These are phyloP conservation scores for Aspergillus olivimuriae DNA, from an alignment of 495 filamentous ascomycete species.

Conservation along the genomic window DNA sequence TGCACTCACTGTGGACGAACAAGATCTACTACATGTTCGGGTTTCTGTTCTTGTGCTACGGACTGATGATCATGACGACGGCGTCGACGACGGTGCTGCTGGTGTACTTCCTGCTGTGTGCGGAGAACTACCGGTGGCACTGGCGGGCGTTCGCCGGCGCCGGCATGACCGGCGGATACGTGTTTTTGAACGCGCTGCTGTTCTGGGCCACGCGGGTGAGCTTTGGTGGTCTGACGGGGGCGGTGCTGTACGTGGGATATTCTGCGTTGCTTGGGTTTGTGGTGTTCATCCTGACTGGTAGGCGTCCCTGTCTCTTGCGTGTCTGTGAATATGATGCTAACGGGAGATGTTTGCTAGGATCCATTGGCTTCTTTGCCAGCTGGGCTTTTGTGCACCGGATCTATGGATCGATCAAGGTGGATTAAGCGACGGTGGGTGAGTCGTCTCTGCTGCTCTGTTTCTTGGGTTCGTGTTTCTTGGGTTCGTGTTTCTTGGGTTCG, in stretches of 20 bases:
- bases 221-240: slow-evolving; percentile 76
- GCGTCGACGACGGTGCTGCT: slow-evolving; percentile 87
- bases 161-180: slow-evolving; percentile 80
- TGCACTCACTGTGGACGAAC: slow-evolving; percentile 94
- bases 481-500: background rate
- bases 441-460: too few relatives aligned
- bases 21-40: slow-evolving; percentile 99
- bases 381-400: slow-evolving; percentile 93
- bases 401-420: slow-evolving; percentile 93
- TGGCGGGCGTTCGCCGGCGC: slow-evolving; percentile 89
- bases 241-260: slow-evolving; percentile 90
- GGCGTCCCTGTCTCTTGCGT: too few relatives aligned
- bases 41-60: slow-evolving; percentile 96
- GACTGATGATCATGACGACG: slow-evolving; percentile 92
- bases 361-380: slow-evolving; percentile 91
- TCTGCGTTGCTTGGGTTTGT: slow-evolving; percentile 81
- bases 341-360: slow-evolving; percentile 57
- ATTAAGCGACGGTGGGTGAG: slow-evolving; percentile 56
- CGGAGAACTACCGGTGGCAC: slow-evolving; percentile 98
- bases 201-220: slow-evolving; percentile 84
- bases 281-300: slow-evolving; percentile 90
- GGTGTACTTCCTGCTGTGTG: slow-evolving; percentile 90
- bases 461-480: background rate
- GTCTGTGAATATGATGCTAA: too few relatives aligned
- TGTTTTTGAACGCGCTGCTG: slow-evolving; percentile 79